Conservation (phyloP, 176 grass and related monocot species). For the Puya raimondii region DNA sequence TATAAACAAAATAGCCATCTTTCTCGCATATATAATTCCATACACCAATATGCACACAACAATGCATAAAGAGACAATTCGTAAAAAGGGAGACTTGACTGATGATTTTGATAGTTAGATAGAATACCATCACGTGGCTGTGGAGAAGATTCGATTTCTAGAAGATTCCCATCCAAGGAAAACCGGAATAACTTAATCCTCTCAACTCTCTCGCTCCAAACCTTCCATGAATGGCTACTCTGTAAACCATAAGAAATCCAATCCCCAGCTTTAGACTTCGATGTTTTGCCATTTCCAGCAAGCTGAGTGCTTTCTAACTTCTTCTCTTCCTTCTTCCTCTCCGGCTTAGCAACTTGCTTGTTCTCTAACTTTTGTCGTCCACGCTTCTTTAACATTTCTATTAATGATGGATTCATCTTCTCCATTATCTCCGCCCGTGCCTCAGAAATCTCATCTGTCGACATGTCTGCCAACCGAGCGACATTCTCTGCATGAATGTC, state of each 20-base stretch:
- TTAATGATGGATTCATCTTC: slow-evolving; percentile 63
- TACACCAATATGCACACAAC: background rate
- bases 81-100: background rate
- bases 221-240: slow-evolving; percentile 50
- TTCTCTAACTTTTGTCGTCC: slow-evolving; percentile 36
- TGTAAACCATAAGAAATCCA: slow-evolving; percentile 32
- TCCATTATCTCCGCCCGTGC: slow-evolving; percentile 66
- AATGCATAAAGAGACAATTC: background rate
- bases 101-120: background rate
- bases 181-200: slow-evolving; percentile 59
- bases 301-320: slow-evolving; percentile 2
- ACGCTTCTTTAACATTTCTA: slow-evolving; percentile 56
- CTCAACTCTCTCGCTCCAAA: slow-evolving; percentile 87
- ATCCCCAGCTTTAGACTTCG: slow-evolving; percentile 18
- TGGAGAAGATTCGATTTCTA: slow-evolving; percentile 39
- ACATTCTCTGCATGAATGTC: slow-evolving; percentile 70
- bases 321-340: slow-evolving; percentile 20
- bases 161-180: slow-evolving; percentile 60
- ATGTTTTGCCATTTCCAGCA: slow-evolving; percentile 18
- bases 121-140: slow-evolving; percentile 47
- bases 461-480: slow-evolving; percentile 64
- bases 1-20: no score
- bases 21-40: no score
- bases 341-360: slow-evolving; percentile 18
- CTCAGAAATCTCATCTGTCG: slow-evolving; percentile 69